Conservation (phyloP, 2,329 filamentous ascomycete species). For the Amauroascus niger region DNA sequence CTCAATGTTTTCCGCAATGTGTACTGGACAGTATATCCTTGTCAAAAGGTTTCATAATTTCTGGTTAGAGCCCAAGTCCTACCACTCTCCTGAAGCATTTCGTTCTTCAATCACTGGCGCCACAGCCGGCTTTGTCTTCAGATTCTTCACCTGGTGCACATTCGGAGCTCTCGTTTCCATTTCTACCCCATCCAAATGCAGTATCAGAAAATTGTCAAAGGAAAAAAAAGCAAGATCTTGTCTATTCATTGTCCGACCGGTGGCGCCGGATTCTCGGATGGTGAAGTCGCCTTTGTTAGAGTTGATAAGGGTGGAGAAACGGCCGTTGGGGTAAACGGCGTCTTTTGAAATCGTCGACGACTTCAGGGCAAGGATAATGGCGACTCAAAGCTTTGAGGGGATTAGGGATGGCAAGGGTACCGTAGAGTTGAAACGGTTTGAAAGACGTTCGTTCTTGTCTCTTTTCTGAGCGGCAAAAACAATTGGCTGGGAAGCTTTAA, state of each 20-base stretch:
- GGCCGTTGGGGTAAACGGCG: constrained; percentile 24
- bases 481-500: no score
- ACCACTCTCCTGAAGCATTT: no score
- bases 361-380: not conserved
- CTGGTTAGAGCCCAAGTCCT: no score
- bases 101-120: constrained; percentile 1
- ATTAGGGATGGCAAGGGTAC: constrained; percentile 15
- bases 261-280: constrained; percentile 44
- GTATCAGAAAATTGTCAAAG: constrained; percentile 12
- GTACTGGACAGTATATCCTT: no score
- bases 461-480: no score
- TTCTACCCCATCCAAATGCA: not conserved
- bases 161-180: constrained; percentile 16
- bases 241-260: no score
- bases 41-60: no score
- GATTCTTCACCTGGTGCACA: constrained; percentile 16
- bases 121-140: constrained; percentile 15
- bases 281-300: constrained; percentile 40
- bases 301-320: constrained; percentile 37
- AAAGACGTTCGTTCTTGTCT: no score
- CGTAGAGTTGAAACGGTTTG: no score
- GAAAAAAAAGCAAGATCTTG: constrained; percentile 33
- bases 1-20: no score
- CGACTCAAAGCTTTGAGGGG: constrained; percentile 15
- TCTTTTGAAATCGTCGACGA: constrained; percentile 16